Conservation (phyloP, 805 yeast genomes). For the Spencermartinsiella europaea region DNA sequence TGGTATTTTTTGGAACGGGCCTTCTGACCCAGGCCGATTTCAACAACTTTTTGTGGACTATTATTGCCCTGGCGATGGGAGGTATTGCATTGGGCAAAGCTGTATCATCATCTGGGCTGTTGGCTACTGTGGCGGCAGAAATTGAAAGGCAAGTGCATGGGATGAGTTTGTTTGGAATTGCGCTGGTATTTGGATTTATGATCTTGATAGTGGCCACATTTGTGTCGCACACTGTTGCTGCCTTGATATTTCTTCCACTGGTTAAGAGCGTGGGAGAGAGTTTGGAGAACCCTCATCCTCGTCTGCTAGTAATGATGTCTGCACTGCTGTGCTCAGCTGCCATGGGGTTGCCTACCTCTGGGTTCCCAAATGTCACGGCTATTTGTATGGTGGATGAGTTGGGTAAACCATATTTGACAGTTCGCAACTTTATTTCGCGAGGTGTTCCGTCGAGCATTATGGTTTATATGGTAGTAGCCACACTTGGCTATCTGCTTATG, state of each 20-base stretch:
- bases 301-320: conserved; percentile 62
- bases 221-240: conserved; percentile 96
- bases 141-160: conserved; percentile 64
- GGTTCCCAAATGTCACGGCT: conserved; percentile 97
- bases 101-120: conserved; percentile 83
- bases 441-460: conserved; percentile 86
- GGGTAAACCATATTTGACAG: conserved; percentile 86
- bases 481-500: conserved; percentile 78
- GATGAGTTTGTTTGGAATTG: conserved; percentile 66
- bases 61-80: conserved; percentile 94
- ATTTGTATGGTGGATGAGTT: conserved; percentile 90
- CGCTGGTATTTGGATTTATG: conserved; percentile 74
- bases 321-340: conserved; percentile 82
- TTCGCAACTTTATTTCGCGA: conserved; percentile 75
- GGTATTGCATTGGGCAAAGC: conserved; percentile 95
- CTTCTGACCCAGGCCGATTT: conserved; percentile 82
- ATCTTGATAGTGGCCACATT: conserved; percentile 86
- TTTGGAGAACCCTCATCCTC: conserved; percentile 64
- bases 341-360: conserved; percentile 96
- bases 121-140: conserved; percentile 66
- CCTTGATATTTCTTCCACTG: conserved; percentile 84
- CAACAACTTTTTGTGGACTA: conserved; percentile 95
- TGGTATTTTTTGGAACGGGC: conserved; percentile 92
- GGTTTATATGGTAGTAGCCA: conserved; percentile 65
- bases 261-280: conserved; percentile 83